Evolutionary conservation across 2,329 filamentous ascomycete genomes (phyloP).

Genomic region (Fusarium virguliforme): DNA sequence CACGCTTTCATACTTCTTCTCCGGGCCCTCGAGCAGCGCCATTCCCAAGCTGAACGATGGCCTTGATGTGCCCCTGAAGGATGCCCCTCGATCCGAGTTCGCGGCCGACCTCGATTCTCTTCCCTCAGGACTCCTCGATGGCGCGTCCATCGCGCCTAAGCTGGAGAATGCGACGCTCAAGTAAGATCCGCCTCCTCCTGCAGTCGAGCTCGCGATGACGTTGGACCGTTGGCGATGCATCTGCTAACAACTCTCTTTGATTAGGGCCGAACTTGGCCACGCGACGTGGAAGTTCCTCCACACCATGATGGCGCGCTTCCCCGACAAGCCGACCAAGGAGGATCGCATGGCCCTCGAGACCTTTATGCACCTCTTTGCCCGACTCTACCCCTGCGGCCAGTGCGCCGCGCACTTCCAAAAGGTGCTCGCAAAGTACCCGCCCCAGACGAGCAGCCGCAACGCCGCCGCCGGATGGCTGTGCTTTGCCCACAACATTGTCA

Average conservation of each 20-base stretch:
- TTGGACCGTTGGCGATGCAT: conserved; percentile 3
- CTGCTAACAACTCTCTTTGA: conserved; percentile 27
- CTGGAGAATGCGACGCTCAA: conserved; percentile 87
- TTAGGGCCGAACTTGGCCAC: conserved; percentile 75
- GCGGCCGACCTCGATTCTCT: conserved; percentile 61
- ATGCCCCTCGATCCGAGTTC: conserved; percentile 52
- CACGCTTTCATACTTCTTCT: conserved; percentile 73
- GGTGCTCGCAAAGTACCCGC: conserved; percentile 74
- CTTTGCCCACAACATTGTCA: conserved; percentile 78
- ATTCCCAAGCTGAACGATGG: conserved; percentile 43
- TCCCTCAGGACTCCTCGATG: conserved; percentile 70
- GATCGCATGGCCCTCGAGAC: conserved; percentile 75
- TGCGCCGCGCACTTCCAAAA: conserved; percentile 78
- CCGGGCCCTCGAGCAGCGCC: conserved; percentile 57
- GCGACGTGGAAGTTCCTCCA: conserved; percentile 80
- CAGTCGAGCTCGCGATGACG: not conserved
- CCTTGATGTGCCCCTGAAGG: conserved; percentile 48
- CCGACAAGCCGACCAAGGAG: conserved; percentile 74
- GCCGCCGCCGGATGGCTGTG: conserved; percentile 79
- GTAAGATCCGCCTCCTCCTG: conserved; percentile 60
- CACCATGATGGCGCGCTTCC: conserved; percentile 80
- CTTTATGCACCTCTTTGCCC: conserved; percentile 77
- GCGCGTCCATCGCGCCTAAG: conserved; percentile 83
- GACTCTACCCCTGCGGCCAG: conserved; percentile 80
- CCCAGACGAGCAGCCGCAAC: conserved; percentile 75